A percentile compares a stretch with the other conserved stretches of the same genome.
Conservation (phyloP, 148 eudicot species). For the Cornus suecica region DNA sequence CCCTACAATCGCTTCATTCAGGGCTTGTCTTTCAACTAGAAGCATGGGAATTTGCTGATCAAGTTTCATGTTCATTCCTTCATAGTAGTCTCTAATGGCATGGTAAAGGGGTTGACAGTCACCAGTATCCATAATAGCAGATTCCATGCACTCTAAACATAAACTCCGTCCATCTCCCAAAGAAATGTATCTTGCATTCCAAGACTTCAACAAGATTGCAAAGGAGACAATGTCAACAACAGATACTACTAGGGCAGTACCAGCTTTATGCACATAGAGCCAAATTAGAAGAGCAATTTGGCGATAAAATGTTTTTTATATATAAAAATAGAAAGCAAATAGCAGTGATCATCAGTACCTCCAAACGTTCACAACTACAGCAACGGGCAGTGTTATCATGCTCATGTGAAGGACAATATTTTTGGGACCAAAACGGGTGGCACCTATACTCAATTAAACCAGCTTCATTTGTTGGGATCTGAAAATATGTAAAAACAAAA, state of each 20-base stretch:
- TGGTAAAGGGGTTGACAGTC: slow-evolving; percentile 97
- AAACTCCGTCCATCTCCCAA: slow-evolving; percentile 87
- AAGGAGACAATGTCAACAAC: background rate
- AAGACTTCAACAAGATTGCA: slow-evolving; percentile 42
- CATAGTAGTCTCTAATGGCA: slow-evolving; percentile 86
- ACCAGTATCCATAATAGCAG: slow-evolving; percentile 94
- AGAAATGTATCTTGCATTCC: slow-evolving; percentile 67
- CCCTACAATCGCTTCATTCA: slow-evolving; percentile 96
- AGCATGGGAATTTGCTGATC: slow-evolving; percentile 97
- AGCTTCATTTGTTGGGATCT: slow-evolving; percentile 90
- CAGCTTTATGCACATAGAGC: background rate
- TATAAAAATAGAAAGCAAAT: background rate
- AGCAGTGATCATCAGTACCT: slow-evolving; percentile 38
- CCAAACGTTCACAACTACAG: slow-evolving; percentile 97
- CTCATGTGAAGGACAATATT: slow-evolving; percentile 96
- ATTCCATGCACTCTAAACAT: slow-evolving; percentile 97
- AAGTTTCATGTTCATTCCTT: slow-evolving; percentile 96
- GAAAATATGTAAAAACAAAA: slow-evolving; percentile 13
- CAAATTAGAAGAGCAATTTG: background rate
- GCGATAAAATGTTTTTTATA: background rate
- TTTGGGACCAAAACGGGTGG: slow-evolving; percentile 98
- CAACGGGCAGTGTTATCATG: slow-evolving; percentile 84
- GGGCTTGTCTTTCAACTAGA: slow-evolving; percentile 95
- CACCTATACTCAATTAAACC: slow-evolving; percentile 95
- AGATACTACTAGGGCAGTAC: background rate